Evolutionary conservation across 352 stramenopile genomes (phyloP), one percentile per base, ranked within the genome.

Genomic region (Phytophthora ohioensis): DNA sequence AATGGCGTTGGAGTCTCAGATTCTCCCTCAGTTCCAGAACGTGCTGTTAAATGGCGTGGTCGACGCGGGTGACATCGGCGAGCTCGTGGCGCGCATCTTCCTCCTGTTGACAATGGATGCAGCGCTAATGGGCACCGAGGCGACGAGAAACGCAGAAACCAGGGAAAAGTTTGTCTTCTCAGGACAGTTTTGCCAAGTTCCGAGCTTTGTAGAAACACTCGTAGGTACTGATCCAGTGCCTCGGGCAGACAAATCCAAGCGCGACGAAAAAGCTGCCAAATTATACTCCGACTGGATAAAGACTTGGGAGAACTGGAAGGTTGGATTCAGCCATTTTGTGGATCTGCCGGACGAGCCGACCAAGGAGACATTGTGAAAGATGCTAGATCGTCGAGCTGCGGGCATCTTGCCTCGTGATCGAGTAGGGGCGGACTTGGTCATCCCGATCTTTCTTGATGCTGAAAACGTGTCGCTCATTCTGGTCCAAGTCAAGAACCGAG

Each of bases 1-100:
- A 17, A 15, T 17, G 4, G 43, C 43, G 9, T 30, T 49, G n/a
- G 15, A 42, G 13, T 38, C 36, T 9, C 17, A 46, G 34, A 59
- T 59, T 21, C 52, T 59, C 17, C 34, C 52, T 4, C 52, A 59
- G 21, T 45, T 59, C 10, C 9, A 59, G 52, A 32, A 35, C 9
- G 48, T 48, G 17, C 36, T 59, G 52, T 1, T 27, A 10, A 48
- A 48, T 13, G 52, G 52, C 27, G 11, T 48, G 52, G 39, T 59
- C 21, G 52, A 47, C 36, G 4, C 52, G 17, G 11, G 52, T 11
- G 49, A 59, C 36, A 48, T 59, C 27, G 38, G 52, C 36, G 36
- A 59, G 13, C 11, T 31, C 15, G 48, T 55, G 12, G 31, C 31
- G 11, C 48, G 48, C 3, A 41, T 55, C 48, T 55, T 48, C 21